phyloP scores from a whole-genome alignment of 2,329 filamentous ascomycete species.

The Fusarium fracticaudum region DNA sequence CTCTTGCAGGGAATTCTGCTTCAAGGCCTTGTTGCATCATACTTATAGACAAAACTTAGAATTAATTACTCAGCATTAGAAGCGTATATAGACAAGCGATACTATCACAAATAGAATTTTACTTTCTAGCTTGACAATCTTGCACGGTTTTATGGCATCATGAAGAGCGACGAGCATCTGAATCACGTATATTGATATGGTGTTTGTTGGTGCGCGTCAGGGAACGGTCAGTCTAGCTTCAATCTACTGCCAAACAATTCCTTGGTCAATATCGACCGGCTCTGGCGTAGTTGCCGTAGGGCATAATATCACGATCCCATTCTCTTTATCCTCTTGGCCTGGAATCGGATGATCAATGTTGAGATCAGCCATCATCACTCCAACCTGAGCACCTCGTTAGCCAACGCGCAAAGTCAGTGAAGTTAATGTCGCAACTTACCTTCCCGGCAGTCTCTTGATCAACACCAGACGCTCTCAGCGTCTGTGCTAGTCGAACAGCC shows the following conservation, averaged over 20 bases:
- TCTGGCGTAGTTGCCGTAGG: not conserved
- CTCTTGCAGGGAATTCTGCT: not conserved
- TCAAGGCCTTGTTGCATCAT: fast-evolving
- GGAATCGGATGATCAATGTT: conserved; percentile 10
- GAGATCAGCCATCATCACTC: conserved; percentile 12
- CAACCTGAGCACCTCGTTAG: not conserved
- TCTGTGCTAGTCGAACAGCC: conserved; percentile 71
- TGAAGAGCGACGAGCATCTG: not conserved
- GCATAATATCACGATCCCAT: conserved; percentile 26
- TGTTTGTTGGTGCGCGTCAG: too few relatives aligned
- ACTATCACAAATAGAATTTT: not conserved
- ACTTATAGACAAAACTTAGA: not conserved
- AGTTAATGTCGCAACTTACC: not conserved
- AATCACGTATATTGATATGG: not conserved
- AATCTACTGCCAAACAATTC: not conserved
- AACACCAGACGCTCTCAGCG: conserved; percentile 63
- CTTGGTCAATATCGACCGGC: not conserved
- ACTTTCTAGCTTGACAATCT: not conserved
- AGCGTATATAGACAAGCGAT: not conserved
- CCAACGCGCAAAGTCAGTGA: not conserved
- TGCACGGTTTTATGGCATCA: fast-evolving
- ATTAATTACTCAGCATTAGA: not conserved
- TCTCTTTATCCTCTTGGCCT: conserved; percentile 24
- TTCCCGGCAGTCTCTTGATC: conserved; percentile 18
- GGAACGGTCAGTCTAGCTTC: too few relatives aligned